A percentile compares a stretch with the other conserved stretches of the same genome.
Evolutionary conservation across 202 grass and related monocot species (phyloP).

Genomic region (Carex arenaria): DNA sequence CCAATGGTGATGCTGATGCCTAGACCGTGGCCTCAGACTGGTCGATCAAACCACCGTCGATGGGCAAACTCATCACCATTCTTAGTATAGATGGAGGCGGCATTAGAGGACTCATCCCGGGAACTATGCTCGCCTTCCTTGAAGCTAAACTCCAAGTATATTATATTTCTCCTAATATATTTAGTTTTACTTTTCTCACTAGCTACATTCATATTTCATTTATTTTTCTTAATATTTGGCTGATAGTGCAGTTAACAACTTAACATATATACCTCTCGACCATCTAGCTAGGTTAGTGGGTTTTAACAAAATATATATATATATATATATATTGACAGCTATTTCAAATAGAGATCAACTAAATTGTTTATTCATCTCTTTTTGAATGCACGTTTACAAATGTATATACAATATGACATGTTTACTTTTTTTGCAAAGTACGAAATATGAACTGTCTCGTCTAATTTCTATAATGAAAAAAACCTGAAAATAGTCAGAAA

Average conservation of each 20-base stretch:
- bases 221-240: not conserved
- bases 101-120: constrained; percentile 51
- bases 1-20: not conserved
- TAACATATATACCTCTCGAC: not conserved
- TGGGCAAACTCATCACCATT: constrained; percentile 45
- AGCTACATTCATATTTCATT: not conserved
- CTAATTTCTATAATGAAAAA: not conserved
- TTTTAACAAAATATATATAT: not conserved
- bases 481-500: not conserved
- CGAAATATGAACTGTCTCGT: not conserved
- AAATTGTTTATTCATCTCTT: not conserved
- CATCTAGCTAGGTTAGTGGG: not conserved
- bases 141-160: constrained; percentile 49
- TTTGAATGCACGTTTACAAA: not conserved
- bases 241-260: not conserved
- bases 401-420: not conserved
- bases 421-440: not conserved
- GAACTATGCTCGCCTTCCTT: constrained; percentile 47
- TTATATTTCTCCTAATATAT: not conserved
- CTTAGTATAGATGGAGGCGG: constrained; percentile 61
- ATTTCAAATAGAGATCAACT: not conserved
- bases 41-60: constrained; percentile 21
- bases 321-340: not conserved
- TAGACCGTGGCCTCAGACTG: not conserved
- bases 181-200: not conserved